Conservation (phyloP, 805 yeast species). For the Lachancea dasiensis region DNA sequence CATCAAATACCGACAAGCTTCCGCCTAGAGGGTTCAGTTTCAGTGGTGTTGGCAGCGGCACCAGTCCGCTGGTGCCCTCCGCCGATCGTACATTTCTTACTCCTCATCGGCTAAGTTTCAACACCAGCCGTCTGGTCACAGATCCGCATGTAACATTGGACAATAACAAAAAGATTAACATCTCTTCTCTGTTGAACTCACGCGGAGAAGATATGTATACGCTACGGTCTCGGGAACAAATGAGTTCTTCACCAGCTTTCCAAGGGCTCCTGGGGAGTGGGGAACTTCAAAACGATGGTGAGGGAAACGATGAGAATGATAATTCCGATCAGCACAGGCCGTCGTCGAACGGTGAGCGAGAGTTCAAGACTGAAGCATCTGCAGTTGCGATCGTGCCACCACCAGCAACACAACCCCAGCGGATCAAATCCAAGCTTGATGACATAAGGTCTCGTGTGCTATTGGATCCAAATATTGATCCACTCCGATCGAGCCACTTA, state of each 20-base stretch:
- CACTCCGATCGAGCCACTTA: slow-evolving; percentile 3
- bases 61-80: not conserved
- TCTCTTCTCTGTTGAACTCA: slow-evolving; percentile 26
- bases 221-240: slow-evolving; percentile 11
- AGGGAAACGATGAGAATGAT: not conserved
- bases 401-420: slow-evolving; percentile 27
- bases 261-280: slow-evolving; percentile 1
- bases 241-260: slow-evolving; percentile 10
- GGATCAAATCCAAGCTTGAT: slow-evolving; percentile 30
- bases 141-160: slow-evolving; percentile 23
- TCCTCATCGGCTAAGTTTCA: slow-evolving; percentile 23
- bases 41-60: not conserved
- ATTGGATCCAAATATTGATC: slow-evolving; percentile 19
- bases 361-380: not conserved
- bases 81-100: slow-evolving; percentile 14
- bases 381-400: slow-evolving; percentile 9
- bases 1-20: not conserved
- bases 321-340: too few relatives aligned
- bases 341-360: not conserved
- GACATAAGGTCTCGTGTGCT: slow-evolving; percentile 27
- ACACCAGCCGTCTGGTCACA: slow-evolving; percentile 18
- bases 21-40: slow-evolving; percentile 3
- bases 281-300: slow-evolving; percentile 1
- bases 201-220: slow-evolving; percentile 24
- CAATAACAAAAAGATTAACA: slow-evolving; percentile 15